Conservation (phyloP, 768 basidiomycete species). For the Lyophyllum shimeji region DNA sequence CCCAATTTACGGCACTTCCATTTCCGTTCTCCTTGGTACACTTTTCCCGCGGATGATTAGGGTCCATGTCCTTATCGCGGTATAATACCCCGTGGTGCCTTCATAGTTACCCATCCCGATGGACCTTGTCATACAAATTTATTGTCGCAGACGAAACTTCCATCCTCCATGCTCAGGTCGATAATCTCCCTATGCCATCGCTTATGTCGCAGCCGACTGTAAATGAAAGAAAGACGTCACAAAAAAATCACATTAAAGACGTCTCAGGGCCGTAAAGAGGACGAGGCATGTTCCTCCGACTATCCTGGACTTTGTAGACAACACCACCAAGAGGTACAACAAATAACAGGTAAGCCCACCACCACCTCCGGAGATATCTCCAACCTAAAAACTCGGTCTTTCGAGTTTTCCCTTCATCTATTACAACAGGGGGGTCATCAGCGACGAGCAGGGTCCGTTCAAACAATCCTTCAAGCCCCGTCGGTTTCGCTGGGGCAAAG, state of each 20-base stretch:
- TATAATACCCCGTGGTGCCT: constrained; percentile 15
- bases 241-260: constrained; percentile 3
- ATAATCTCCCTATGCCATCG: too few relatives aligned
- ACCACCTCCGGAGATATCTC: constrained; percentile 31
- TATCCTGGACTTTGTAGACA: constrained; percentile 23
- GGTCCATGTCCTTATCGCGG: constrained; percentile 2
- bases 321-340: constrained; percentile 28
- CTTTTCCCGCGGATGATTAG: constrained; percentile 1
- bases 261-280: constrained; percentile 3
- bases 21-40: constrained; percentile 3
- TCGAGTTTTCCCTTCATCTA: background rate
- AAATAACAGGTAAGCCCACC: constrained; percentile 32
- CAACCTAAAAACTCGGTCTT: background rate
- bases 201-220: background rate
- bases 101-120: constrained; percentile 4
- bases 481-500: constrained; percentile 76
- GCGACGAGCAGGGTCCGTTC: constrained; percentile 54
- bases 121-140: background rate
- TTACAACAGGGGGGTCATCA: constrained; percentile 36
- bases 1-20: constrained; percentile 7
- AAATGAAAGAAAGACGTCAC: background rate
- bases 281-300: constrained; percentile 6
- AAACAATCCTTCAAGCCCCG: constrained; percentile 72
- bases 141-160: too few relatives aligned
- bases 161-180: too few relatives aligned